phyloP scores from a whole-genome alignment of 2,329 filamentous ascomycete species.

The Cryphonectria naterciae region DNA sequence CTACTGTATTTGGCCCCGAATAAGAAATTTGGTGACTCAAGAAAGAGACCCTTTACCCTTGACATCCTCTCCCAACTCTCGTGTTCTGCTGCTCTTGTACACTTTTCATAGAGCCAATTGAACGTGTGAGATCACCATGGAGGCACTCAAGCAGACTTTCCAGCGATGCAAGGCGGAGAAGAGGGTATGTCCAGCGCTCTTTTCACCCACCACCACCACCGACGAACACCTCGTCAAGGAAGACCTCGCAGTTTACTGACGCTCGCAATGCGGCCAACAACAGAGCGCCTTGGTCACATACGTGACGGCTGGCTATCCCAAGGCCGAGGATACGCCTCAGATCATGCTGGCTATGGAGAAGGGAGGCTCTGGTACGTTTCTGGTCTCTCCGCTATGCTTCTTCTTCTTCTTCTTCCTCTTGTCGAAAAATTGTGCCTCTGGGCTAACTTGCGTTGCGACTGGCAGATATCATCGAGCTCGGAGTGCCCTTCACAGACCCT shows the following conservation, averaged over 20 bases:
- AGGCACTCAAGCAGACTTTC: slow-evolving; percentile 63
- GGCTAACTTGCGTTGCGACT: slow-evolving; percentile 20
- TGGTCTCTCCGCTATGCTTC: background rate
- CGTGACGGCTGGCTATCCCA: slow-evolving; percentile 92
- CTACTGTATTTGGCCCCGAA: slow-evolving; percentile 10
- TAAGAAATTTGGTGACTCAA: slow-evolving; percentile 29
- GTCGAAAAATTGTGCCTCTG: background rate
- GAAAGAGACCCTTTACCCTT: background rate
- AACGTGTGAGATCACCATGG: slow-evolving; percentile 47
- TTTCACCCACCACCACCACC: background rate
- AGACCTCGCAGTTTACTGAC: slow-evolving; percentile 16
- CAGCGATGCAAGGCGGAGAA: slow-evolving; percentile 62
- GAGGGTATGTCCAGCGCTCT: slow-evolving; percentile 49
- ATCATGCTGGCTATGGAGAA: slow-evolving; percentile 89
- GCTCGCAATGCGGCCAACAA: slow-evolving; percentile 29
- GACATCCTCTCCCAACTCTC: slow-evolving; percentile 1
- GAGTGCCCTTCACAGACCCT: slow-evolving; percentile 95
- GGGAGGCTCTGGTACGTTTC: slow-evolving; percentile 77
- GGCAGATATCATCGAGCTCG: slow-evolving; percentile 90
- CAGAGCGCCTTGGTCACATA: slow-evolving; percentile 90
- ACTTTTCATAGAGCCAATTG: slow-evolving; percentile 23
- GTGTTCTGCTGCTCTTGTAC: slow-evolving; percentile 6
- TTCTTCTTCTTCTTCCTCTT: too few relatives aligned
- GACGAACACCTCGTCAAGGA: background rate
- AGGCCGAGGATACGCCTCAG: slow-evolving; percentile 77